Evolutionary conservation across 495 filamentous ascomycete genomes (phyloP), one percentile per base, ranked within the genome.

Genomic region (Staphylotrichum longicolle): DNA sequence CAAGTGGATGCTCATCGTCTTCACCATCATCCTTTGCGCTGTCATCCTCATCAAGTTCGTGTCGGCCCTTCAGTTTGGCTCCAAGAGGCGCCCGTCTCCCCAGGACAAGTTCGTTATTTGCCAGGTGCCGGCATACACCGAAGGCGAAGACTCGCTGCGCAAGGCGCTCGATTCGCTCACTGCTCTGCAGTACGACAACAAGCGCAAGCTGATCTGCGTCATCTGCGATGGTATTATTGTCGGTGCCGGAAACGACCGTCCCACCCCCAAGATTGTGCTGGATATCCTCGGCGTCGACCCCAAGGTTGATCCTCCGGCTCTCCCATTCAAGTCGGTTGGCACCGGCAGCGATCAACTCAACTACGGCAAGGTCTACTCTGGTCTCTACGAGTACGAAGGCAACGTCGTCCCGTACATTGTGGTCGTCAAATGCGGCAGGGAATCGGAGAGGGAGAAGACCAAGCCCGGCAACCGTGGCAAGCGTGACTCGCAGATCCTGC

Each of bases 21-120:
- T 97, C 71, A 88, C 91, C 45, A 79, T 93, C 65, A 77, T 96
- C 33, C 79, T 98, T 46, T 90, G 88, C 68, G 56, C 82, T 11
- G 90, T 96, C 56, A 90, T 98, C 60, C 65, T 87, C 14, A 78
- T 88, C 74, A 98, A 98, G 76, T 98, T 98, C 80, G 74, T 98
- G 67, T 88, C 94, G 58, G 94, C 94, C 48, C 81, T 98, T 33
- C 94, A 98, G 70, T 88, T 98, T 63, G 93, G 94, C 15, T 88
- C 90, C 51, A 97, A 96, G 76, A 86, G 89, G 35, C 89, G 91
- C 15, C 94, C 94, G 5, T 80, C 88, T 15, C 87, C 91, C 33
- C 94, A 98, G 75, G 94, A 98, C 72, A 98, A 97, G 72, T 98
- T 98, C 62, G 94, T 98, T 61, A 97, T 98, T 63, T 98, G 94